Percentiles rank a stretch among this genome's conserved stretches.
phyloP scores from a whole-genome alignment of 1,139 yeast genomes.

The Suhomyces wounanorum region DNA sequence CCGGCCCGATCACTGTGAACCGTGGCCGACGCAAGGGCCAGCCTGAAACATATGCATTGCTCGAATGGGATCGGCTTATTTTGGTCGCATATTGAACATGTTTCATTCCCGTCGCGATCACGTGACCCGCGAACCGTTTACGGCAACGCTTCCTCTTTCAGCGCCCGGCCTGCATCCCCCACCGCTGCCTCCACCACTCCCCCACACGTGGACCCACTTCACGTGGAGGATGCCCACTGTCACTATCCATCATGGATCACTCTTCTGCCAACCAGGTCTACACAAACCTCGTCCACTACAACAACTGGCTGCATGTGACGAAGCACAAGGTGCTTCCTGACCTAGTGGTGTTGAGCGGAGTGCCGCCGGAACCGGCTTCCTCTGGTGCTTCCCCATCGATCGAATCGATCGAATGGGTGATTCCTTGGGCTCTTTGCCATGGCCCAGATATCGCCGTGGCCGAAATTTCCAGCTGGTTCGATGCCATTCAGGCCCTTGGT shows the following conservation, averaged over 20 bases:
- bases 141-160: too few relatives aligned
- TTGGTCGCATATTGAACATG: background rate
- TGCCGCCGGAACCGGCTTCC: slow-evolving; percentile 33
- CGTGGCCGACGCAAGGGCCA: background rate
- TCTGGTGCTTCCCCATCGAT: background rate
- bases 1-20: background rate
- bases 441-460: slow-evolving; percentile 19
- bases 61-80: background rate
- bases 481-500: slow-evolving; percentile 18
- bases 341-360: slow-evolving; percentile 27
- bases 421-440: slow-evolving; percentile 26
- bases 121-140: too few relatives aligned
- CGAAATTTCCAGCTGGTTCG: slow-evolving; percentile 38
- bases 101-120: background rate
- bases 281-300: slow-evolving; percentile 54
- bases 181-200: too few relatives aligned
- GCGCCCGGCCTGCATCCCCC: too few relatives aligned
- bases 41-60: background rate
- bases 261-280: slow-evolving; percentile 27
- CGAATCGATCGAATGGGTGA: slow-evolving; percentile 40
- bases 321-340: slow-evolving; percentile 18
- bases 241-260: slow-evolving; percentile 2
- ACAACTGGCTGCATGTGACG: slow-evolving; percentile 51
- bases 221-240: background rate
- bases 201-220: background rate